Base-by-base conservation (phyloP, 2,329 filamentous ascomycete species). In the Aspergillus sp. region DNA sequence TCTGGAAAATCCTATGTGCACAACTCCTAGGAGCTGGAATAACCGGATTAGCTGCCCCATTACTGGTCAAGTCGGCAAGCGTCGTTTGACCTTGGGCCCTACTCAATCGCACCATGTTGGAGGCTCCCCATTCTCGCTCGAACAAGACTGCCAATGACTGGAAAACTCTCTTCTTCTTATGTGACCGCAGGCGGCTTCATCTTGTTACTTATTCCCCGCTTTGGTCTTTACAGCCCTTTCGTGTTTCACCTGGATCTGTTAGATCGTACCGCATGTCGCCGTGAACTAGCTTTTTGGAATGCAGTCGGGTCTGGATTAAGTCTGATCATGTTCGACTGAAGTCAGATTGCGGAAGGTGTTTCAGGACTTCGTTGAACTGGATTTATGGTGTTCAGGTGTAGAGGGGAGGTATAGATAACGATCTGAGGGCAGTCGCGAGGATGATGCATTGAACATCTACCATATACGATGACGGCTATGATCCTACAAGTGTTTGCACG, bases 161-260 rank as follows among this genome's bases (percentile, higher is more conserved):
- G 75, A 70, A 61, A 31, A 71, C 77, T 31, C 68, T 76, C n/a
- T 69, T 70, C 2, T 78, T 75, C 60, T 78, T 78, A 71, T 12
- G 67, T 75, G 6, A 71, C 69, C 18, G 57, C 63, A 2, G 64
- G 55, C 4, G 67, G 63, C 1, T 76, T 76, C 83, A 22, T 22
- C 22, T 22, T 22, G 22, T 22, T 22, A 22, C 22, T 22, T 22
- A 3, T 22, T 22, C 3, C 22, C 82, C 0, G 82, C 77, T 11
- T 74, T 82, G 29, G 69, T 85, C 1, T 82, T 78, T 66, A 81
- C 79, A 54, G 79, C 77, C 0, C 72, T 85, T 6, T 81, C 78
- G 10, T 79, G 81, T 79, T 79, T 82, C 58, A 75, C 75, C 10
- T 82, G 76, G 78, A 77, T 80, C 22, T 80, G 77, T 63, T 82